These are phyloP conservation scores for Tetracentron sinense DNA, from an alignment of 164 flowering plant species.

Conservation along the genomic window DNA sequence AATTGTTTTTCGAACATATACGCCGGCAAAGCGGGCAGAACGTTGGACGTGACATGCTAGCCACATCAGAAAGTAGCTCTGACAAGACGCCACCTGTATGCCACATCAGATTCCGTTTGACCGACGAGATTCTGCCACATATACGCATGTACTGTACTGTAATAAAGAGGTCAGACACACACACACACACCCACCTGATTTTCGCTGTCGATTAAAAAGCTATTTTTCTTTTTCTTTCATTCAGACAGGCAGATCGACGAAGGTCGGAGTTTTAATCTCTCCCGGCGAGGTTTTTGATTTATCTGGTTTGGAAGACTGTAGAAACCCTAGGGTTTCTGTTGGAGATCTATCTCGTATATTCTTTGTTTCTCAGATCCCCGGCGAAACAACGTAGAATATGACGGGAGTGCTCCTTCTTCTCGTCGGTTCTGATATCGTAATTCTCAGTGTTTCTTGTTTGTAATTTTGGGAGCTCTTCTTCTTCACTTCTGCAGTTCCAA, in stretches of 20 bases:
- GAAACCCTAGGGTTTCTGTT: neutral
- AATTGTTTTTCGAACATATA: too few species aligned
- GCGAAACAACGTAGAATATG: neutral
- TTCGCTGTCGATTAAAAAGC: slow-evolving; percentile 8
- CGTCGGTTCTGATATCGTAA: slow-evolving; percentile 1
- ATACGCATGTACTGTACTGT: neutral
- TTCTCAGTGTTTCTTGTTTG: neutral
- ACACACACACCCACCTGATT: slow-evolving; percentile 12
- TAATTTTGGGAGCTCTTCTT: neutral
- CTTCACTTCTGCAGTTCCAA: slow-evolving; percentile 1
- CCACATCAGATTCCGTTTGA: slow-evolving; percentile 17
- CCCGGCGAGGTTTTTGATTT: slow-evolving; percentile 5
- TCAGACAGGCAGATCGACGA: slow-evolving; percentile 6
- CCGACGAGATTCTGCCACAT: slow-evolving; percentile 16
- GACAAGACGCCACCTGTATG: slow-evolving; percentile 1
- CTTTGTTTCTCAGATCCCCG: neutral
- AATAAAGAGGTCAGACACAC: slow-evolving; percentile 7
- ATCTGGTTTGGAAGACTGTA: neutral
- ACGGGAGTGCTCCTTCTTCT: neutral
- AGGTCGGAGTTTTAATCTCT: neutral
- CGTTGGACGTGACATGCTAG: neutral
- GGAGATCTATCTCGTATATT: neutral
- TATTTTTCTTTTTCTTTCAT: neutral
- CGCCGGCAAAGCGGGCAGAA: neutral
- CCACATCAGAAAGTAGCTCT: slow-evolving; percentile 13